A percentile compares a stretch with the other conserved stretches of the same genome.
Conservation (phyloP, 2,329 filamentous ascomycete species). For the Ophiostoma tasmaniense region DNA sequence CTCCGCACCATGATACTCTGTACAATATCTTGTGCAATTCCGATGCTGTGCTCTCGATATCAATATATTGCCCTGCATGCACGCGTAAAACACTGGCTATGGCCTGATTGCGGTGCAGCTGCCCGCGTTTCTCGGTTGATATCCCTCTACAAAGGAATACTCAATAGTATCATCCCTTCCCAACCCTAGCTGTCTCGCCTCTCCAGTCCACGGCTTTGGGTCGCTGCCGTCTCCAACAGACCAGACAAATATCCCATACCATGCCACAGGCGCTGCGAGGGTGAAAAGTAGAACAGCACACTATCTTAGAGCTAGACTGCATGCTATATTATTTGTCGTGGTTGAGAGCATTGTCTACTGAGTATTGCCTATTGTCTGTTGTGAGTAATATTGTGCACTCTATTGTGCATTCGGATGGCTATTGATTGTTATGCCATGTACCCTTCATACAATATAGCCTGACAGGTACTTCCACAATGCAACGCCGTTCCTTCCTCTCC, state of each 20-base stretch:
- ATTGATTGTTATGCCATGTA: not conserved
- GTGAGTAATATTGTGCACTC: too few relatives aligned
- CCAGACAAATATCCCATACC: not conserved
- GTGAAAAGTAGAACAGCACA: not conserved
- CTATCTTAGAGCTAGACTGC: not conserved
- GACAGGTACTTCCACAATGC: not conserved
- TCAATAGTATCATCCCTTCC: too few relatives aligned
- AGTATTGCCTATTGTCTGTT: not conserved
- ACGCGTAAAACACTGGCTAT: not conserved
- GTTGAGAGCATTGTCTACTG: too few relatives aligned
- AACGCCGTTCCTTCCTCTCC: not conserved
- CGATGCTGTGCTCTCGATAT: not conserved
- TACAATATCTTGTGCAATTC: not conserved
- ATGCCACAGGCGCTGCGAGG: not conserved
- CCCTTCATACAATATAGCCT: not conserved
- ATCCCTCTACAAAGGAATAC: too few relatives aligned
- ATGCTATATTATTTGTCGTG: not conserved
- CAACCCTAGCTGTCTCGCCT: not conserved
- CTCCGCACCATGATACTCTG: not conserved
- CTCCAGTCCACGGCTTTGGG: not conserved
- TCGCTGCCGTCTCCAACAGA: not conserved
- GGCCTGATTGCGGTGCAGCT: not conserved
- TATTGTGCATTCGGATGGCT: not conserved
- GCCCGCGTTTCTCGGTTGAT: not conserved
- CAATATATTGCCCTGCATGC: not conserved